Evolutionary conservation across 2,329 filamentous ascomycete species (phyloP), one percentile per base, ranked within the genome.

Genomic region (Colletotrichum sojae): DNA sequence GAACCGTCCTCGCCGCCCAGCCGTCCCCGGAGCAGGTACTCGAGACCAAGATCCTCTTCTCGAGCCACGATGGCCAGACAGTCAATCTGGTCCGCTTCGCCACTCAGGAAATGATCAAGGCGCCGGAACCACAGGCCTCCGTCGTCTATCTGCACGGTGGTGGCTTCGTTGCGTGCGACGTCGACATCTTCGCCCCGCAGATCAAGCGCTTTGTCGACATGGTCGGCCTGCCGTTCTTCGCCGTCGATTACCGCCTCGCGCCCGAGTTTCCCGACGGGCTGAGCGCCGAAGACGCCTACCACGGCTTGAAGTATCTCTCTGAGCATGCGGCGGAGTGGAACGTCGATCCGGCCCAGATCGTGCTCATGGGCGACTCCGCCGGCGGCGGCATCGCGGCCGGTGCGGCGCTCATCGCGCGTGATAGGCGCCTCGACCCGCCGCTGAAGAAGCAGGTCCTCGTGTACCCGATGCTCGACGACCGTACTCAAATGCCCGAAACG

Each of bases 161-260:
- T 16, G 83, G 82, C 25, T 79, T 81, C 68, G 75, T 84, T 31
- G 66, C 73, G 1, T 74, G 80, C 8, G 73, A 69, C 13, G 74
- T 79, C 20, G 73, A 77, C 3, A 54, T 77, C 13, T 75, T 74
- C 49, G 72, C 72, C 2, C 63, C 71, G 4, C 36, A 74, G 5
- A 71, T 81, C 40, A 71, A 77, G 20, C 62, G 67, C 5, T 73
- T 76, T 45, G 79, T 78, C 2, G 55, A 64, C 4, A 58, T 63
- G 5, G 74, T 77, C 5, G 76, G 78, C 1, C 74, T 83, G 13
- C 77, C 77, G 5, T 74, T 82, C 48, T 76, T 81, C 49, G 74
- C 76, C 1, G 75, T 83, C 22, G 81, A 83, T 15, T 85, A 84
- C 73, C 77, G 83, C 3, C 76, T 83, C 4, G 80, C 83, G 5